A percentile compares a stretch with the other conserved stretches of the same genome.
Conservation (phyloP, 257 asterid genomes). For the Mitragyna speciosa region DNA sequence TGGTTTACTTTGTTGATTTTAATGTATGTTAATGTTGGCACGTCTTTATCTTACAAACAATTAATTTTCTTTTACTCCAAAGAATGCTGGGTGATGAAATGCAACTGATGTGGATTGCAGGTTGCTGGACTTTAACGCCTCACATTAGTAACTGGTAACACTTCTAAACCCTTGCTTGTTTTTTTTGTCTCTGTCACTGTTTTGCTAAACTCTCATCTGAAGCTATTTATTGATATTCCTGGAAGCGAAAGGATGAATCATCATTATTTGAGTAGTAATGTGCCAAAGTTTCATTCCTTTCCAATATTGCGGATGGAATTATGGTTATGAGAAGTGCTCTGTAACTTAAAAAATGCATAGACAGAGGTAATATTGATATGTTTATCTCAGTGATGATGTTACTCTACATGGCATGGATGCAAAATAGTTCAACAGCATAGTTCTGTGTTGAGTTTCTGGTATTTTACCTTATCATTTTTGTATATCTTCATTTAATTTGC, state of each 20-base stretch:
- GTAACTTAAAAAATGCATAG: no score
- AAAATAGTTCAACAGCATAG: background rate
- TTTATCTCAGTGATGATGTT: no score
- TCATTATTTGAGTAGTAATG: background rate
- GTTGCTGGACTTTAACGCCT: conserved; percentile 79
- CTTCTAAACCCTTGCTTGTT: background rate
- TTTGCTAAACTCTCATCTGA: background rate
- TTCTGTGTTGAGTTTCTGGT: background rate
- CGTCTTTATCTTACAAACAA: background rate
- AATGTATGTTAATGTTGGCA: background rate
- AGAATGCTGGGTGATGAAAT: background rate
- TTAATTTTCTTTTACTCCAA: background rate
- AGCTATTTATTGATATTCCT: background rate
- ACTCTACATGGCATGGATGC: no score
- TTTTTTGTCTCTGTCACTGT: background rate
- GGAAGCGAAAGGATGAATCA: background rate
- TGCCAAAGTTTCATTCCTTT: background rate
- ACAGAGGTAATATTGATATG: no score
- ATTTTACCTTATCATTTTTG: background rate
- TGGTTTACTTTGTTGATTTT: background rate
- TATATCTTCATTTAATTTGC: no score
- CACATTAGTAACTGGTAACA: conserved; percentile 66
- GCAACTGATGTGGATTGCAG: conserved; percentile 41
- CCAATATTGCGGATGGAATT: background rate
- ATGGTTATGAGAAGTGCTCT: no score